phyloP scores from a whole-genome alignment of 495 filamentous ascomycete species.

The Penicillium silybi region DNA sequence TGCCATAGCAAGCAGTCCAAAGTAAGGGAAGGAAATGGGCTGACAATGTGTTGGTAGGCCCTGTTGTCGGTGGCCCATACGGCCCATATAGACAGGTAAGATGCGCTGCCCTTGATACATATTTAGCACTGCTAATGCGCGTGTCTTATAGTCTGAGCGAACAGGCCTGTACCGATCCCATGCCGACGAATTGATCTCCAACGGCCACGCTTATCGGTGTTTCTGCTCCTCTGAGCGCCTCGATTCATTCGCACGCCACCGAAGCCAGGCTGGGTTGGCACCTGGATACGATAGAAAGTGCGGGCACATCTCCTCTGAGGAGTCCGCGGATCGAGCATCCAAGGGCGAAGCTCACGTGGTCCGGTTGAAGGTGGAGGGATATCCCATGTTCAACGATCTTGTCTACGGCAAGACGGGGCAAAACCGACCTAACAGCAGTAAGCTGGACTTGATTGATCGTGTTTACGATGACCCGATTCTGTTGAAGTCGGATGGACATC shows the following conservation, averaged over 20 bases:
- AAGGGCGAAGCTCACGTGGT: conserved; percentile 73
- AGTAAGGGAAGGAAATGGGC: not conserved
- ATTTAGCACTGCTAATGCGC: conserved; percentile 2
- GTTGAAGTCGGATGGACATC: conserved; percentile 83
- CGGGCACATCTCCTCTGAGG: conserved; percentile 54
- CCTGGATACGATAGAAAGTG: conserved; percentile 79
- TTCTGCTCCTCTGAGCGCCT: conserved; percentile 80
- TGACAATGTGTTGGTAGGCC: conserved; percentile 49
- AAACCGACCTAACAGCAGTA: conserved; percentile 41
- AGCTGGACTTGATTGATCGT: conserved; percentile 40
- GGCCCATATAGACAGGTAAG: conserved; percentile 84
- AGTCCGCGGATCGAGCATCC: conserved; percentile 64
- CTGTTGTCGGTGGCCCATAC: conserved; percentile 70
- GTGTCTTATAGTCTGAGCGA: conserved; percentile 65
- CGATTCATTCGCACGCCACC: conserved; percentile 55
- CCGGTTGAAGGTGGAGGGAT: conserved; percentile 61
- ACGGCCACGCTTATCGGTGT: conserved; percentile 82
- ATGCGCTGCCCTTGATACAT: not conserved
- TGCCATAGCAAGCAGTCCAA: not conserved
- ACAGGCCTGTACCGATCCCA: conserved; percentile 68
- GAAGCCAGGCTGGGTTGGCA: conserved; percentile 54
- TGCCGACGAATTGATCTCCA: conserved; percentile 62
- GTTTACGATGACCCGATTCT: conserved; percentile 76
- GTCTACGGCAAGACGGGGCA: conserved; percentile 64
- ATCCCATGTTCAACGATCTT: conserved; percentile 65